Evolutionary conservation across 306 rosid species (phyloP).

Genomic region (Pyrus betulifolia): DNA sequence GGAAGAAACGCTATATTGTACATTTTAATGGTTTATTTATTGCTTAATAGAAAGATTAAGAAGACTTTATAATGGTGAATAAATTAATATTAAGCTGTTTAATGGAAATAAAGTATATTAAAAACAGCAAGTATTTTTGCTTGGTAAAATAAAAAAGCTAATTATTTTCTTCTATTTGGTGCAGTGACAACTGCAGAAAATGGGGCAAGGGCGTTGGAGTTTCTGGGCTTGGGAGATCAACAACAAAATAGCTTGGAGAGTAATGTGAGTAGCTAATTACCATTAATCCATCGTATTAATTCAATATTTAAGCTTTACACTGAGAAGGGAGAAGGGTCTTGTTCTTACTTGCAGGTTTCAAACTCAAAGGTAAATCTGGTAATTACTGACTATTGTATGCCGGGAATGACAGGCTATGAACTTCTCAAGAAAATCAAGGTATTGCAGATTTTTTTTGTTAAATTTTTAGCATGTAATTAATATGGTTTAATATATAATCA

Average conservation of each 20-base stretch:
- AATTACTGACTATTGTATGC: conserved; percentile 94
- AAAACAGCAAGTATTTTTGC: not conserved
- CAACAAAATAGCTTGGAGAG: conserved; percentile 28
- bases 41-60: not conserved
- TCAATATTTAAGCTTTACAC: not conserved
- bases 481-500: not conserved
- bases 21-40: no score
- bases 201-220: conserved; percentile 77
- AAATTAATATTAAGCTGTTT: not conserved
- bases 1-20: no score
- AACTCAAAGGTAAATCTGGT: conserved; percentile 74
- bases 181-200: conserved; percentile 91
- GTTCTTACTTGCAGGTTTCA: conserved; percentile 39
- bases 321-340: not conserved
- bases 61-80: not conserved
- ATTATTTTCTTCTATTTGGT: not conserved
- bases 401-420: conserved; percentile 95
- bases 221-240: conserved; percentile 61
- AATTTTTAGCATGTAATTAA: not conserved
- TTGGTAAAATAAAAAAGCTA: not conserved
- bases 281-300: not conserved
- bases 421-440: conserved; percentile 91
- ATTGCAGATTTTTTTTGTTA: not conserved
- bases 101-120: not conserved
- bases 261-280: conserved; percentile 32